Evolutionary conservation across 768 basidiomycete species (phyloP).

Genomic region (Guyanaporus albipodus): DNA sequence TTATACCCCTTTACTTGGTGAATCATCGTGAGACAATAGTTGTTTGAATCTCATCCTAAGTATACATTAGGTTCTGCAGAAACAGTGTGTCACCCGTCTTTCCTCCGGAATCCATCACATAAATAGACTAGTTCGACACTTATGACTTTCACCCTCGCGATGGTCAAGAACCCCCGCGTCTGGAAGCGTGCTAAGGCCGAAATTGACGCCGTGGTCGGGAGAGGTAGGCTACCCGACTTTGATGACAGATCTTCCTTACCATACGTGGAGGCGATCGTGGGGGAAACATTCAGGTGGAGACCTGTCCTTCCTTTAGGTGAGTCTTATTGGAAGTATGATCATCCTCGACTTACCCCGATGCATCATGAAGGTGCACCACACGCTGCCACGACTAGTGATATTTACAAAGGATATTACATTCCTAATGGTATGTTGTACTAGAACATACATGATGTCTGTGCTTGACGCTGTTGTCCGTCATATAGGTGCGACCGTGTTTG

Average conservation of each 20-base stretch:
- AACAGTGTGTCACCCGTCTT: neutral
- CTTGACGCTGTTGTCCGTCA: neutral
- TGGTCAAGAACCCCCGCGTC: conserved; percentile 7
- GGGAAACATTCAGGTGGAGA: conserved; percentile 6
- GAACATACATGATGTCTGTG: neutral
- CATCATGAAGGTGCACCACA: conserved; percentile 18
- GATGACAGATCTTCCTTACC: conserved; percentile 6
- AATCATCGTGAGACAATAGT: neutral
- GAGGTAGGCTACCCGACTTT: neutral
- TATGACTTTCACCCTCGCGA: conserved; percentile 6
- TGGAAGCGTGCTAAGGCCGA: conserved; percentile 13
- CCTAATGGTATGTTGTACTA: conserved; percentile 40
- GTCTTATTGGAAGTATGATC: neutral
- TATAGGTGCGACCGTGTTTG: conserved; percentile 2
- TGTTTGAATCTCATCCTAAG: neutral
- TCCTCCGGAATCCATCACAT: neutral
- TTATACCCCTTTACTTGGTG: neutral
- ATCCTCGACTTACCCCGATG: neutral
- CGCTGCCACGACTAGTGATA: conserved; percentile 31
- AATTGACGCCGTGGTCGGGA: conserved; percentile 5
- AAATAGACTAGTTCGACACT: conserved; percentile 5
- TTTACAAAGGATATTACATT: conserved; percentile 45
- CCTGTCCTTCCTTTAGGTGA: conserved; percentile 2
- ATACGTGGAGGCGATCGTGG: conserved; percentile 6
- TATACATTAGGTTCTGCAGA: conserved; percentile 5